Percentiles rank a stretch among this genome's conserved stretches.
Evolutionary conservation across 2,329 filamentous ascomycete species (phyloP).

Genomic region (Trichoderma koningiopsis): DNA sequence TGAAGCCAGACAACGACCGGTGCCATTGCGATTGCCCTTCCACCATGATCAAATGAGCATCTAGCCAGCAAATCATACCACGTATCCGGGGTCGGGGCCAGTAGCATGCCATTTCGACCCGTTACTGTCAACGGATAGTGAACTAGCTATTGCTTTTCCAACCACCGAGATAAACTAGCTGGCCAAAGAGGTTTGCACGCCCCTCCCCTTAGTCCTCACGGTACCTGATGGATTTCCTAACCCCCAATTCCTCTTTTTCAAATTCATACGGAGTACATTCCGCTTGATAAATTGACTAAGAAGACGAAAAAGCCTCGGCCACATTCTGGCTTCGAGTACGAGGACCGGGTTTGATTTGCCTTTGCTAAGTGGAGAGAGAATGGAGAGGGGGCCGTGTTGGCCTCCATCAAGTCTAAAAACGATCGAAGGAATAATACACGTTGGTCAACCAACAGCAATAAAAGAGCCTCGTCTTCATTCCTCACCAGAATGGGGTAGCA

Average conservation of each 20-base stretch:
- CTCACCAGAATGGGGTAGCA: background rate
- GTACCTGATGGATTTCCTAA: background rate
- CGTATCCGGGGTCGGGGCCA: background rate
- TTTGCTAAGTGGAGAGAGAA: slow-evolving; percentile 17
- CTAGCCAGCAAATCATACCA: background rate
- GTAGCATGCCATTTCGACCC: slow-evolving; percentile 3
- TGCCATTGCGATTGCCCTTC: background rate
- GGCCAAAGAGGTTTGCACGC: background rate
- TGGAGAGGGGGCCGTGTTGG: background rate
- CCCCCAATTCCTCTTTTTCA: background rate
- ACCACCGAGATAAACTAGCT: background rate
- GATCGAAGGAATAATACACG: background rate
- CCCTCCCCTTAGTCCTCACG: background rate
- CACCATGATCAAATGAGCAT: background rate
- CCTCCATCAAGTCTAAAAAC: background rate
- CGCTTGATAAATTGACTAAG: background rate
- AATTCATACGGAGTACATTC: slow-evolving; percentile 22
- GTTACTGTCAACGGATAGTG: background rate
- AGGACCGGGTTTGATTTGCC: slow-evolving; percentile 6
- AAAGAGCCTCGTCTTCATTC: slow-evolving; percentile 1
- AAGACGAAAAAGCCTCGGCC: slow-evolving; percentile 8
- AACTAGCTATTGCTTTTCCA: background rate
- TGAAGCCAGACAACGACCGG: background rate
- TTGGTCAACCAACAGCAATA: slow-evolving; percentile 20
- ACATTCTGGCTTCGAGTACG: slow-evolving; percentile 5